A percentile compares a stretch with the other conserved stretches of the same genome.
These are phyloP conservation scores for Xylaria nigripes DNA, from an alignment of 495 filamentous ascomycete species.

Conservation along the genomic window DNA sequence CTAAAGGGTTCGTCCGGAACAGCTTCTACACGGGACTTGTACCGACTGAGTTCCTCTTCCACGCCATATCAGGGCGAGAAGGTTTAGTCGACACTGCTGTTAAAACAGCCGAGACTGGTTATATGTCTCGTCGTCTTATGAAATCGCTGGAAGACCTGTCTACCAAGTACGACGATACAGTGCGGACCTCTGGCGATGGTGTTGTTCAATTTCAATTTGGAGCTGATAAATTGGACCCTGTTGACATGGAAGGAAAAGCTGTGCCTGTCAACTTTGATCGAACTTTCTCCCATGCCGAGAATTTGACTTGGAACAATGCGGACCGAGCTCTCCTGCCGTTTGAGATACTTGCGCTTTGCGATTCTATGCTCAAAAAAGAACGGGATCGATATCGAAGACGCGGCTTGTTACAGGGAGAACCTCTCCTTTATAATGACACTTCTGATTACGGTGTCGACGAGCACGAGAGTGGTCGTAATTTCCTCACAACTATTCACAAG, in stretches of 20 bases:
- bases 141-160: constrained; percentile 95
- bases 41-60: constrained; percentile 92
- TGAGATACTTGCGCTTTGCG: constrained; percentile 62
- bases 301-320: constrained; percentile 66
- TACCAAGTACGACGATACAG: constrained; percentile 85
- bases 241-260: constrained; percentile 94
- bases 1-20: constrained; percentile 94
- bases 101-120: constrained; percentile 97
- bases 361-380: constrained; percentile 55
- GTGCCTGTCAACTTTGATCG: constrained; percentile 89
- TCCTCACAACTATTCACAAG: constrained; percentile 64
- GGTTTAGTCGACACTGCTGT: constrained; percentile 99
- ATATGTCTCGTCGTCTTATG: constrained; percentile 98
- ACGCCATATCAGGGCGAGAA: constrained; percentile 97
- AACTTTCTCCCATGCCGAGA: constrained; percentile 80
- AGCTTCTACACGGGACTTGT: constrained; percentile 93
- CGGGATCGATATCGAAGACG: constrained; percentile 57
- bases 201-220: constrained; percentile 97
- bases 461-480: constrained; percentile 73
- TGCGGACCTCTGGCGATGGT: constrained; percentile 72
- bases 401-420: constrained; percentile 37
- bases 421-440: constrained; percentile 55
- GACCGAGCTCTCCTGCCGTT: constrained; percentile 61
- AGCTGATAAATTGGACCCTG: constrained; percentile 88
- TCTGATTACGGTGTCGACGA: constrained; percentile 68